Percentiles rank a stretch among this genome's conserved stretches.
These are phyloP conservation scores for Clonostachys rosea DNA, from an alignment of 2,329 filamentous ascomycete species.

Conservation along the genomic window DNA sequence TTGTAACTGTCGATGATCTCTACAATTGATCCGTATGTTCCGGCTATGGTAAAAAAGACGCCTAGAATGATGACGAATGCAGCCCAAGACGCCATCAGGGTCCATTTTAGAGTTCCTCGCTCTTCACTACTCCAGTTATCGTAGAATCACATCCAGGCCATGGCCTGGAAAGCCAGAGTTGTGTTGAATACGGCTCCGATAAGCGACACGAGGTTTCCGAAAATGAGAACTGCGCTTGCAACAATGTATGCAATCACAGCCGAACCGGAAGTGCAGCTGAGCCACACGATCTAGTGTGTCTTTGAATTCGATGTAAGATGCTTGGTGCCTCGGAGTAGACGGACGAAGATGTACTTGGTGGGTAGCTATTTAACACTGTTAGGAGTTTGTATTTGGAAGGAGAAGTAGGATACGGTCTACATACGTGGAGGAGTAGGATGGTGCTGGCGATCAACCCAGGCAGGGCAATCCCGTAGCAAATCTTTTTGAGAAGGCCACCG, in stretches of 20 bases:
- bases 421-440: conserved; percentile 6
- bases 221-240: conserved; percentile 4
- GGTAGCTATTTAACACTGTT: conserved; percentile 5
- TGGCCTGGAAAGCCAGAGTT: conserved; percentile 14
- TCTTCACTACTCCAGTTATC: conserved; percentile 24
- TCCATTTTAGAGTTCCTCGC: too few relatives aligned
- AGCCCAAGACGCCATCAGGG: not conserved
- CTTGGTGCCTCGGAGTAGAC: conserved; percentile 11
- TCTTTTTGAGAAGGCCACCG: conserved; percentile 31
- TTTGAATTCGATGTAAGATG: conserved; percentile 14
- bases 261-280: conserved; percentile 1
- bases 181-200: conserved; percentile 17
- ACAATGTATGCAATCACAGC: conserved; percentile 4
- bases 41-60: conserved; percentile 3
- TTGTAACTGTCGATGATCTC: conserved; percentile 4
- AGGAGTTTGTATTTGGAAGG: conserved; percentile 18
- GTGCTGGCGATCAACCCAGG: conserved; percentile 19
- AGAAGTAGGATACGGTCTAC: conserved; percentile 24
- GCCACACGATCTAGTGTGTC: conserved; percentile 15
- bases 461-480: conserved; percentile 33
- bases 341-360: conserved; percentile 59
- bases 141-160: conserved; percentile 35
- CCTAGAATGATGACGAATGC: not conserved
- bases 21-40: conserved; percentile 6
- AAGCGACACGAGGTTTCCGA: conserved; percentile 1